Base-by-base conservation (phyloP, 768 basidiomycete genomes). In the Peribolospora baueri region DNA sequence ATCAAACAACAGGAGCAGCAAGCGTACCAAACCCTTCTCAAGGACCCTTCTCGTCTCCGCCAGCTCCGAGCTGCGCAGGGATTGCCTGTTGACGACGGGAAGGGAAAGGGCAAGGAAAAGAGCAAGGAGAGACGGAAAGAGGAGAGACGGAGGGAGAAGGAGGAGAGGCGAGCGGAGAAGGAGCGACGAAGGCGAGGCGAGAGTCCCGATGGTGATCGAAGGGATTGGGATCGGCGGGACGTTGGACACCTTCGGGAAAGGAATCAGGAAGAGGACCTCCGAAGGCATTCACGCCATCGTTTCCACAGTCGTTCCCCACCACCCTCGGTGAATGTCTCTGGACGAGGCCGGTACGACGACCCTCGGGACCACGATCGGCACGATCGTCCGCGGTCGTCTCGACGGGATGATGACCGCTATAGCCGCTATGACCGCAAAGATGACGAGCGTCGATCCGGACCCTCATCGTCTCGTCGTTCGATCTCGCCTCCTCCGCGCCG, bases 1-100 rank as follows among this genome's bases (percentile, higher is more conserved):
- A 97, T 98, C 71, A 97, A 95, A 68, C 83, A 88, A 65, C 91
- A 95, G 64, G 91, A 98, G 68, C 88, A 93, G 65, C 81, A 84
- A 6, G 83, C 87, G 5, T 82, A 87, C 61, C 78, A 93, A 60
- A 77, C 84, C 2, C 70, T 93, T 51, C 62, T 62, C 58, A 63
- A 64, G 48, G 60, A 66, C 41, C 66, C 68, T 5, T 64, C 62
- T 43, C 48, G 58, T 42, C 52, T 57, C 53, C 42, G 64, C 65
- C 45, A 53, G 64, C 50, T 61, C 59, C 50, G 61, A 64, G 56
- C 55, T 66, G 54, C 25, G 25, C 25, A 25, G 25, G 25, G 25
- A 25, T 25, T 25, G 25, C 25, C 25, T 25, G 25, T 25, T 25
- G 67, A 66, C 43, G 66, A 61, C 48, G 57, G 63, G 56, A 61